Conservation (phyloP, 2,329 filamentous ascomycete genomes). For the Peltaster fructicola region DNA sequence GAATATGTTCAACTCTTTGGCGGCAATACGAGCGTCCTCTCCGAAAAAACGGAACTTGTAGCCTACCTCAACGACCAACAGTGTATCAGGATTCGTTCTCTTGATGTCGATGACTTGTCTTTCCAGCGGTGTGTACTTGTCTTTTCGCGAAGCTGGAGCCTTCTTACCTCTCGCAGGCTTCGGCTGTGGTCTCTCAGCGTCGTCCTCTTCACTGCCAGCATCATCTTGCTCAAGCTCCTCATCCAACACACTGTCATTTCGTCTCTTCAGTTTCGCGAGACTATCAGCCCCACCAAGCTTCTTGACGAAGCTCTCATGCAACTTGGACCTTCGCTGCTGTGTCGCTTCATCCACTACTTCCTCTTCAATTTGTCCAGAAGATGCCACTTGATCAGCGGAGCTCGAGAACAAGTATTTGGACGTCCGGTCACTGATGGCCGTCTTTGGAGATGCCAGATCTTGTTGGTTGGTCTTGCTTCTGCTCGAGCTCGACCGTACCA, state of each 20-base stretch:
- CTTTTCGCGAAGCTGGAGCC: conserved; percentile 40
- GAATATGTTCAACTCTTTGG: conserved; percentile 82
- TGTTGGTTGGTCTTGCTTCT: not conserved
- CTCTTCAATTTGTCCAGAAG: conserved; percentile 20
- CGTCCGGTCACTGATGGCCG: conserved; percentile 29
- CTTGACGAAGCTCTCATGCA: conserved; percentile 75
- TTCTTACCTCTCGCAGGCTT: conserved; percentile 33
- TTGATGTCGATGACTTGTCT: conserved; percentile 90
- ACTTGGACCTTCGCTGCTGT: conserved; percentile 44
- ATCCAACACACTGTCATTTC: conserved; percentile 36
- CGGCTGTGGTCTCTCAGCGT: conserved; percentile 37
- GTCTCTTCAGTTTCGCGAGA: conserved; percentile 47
- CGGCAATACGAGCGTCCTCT: conserved; percentile 76
- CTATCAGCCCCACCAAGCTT: conserved; percentile 79
- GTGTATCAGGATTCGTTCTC: conserved; percentile 68
- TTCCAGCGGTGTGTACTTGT: conserved; percentile 87
- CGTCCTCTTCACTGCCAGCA: conserved; percentile 40
- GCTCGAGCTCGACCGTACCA: not conserved
- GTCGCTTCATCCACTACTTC: conserved; percentile 31
- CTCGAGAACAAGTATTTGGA: conserved; percentile 42
- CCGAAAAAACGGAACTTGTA: conserved; percentile 98
- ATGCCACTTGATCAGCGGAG: conserved; percentile 16
- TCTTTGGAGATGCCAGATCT: conserved; percentile 14
- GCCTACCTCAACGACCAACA: conserved; percentile 85
- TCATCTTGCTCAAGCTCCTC: conserved; percentile 34